Conservation (phyloP, 208 protist species). For the Acanthamoeba sp. region DNA sequence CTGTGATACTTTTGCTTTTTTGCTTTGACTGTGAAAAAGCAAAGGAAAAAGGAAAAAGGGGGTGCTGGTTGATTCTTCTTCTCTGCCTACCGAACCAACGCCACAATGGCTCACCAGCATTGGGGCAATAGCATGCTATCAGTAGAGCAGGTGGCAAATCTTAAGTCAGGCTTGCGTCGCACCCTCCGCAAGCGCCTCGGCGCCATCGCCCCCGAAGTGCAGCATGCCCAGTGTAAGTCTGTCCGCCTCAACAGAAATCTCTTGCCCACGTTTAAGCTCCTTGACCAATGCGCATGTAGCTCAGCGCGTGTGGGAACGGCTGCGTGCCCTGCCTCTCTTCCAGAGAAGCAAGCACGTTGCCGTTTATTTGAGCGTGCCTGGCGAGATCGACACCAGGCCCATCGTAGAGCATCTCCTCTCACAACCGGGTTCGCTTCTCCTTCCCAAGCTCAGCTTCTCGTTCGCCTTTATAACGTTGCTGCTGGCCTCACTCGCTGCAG, state of each 20-base stretch:
- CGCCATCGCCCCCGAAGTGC: background rate
- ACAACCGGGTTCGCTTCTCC: background rate
- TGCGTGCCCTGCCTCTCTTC: background rate
- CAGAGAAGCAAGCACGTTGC: constrained; percentile 7
- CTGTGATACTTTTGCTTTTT: too few species aligned
- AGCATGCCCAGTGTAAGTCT: background rate
- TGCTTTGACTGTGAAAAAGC: too few species aligned
- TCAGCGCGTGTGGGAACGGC: background rate
- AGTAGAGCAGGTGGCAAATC: background rate
- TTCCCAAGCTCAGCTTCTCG: too few species aligned
- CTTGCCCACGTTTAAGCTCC: too few species aligned
- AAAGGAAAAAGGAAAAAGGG: too few species aligned
- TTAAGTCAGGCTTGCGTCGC: background rate
- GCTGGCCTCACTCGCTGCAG: background rate
- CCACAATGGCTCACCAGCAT: background rate
- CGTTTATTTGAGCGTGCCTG: constrained; percentile 1
- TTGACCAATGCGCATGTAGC: background rate
- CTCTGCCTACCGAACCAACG: too few species aligned
- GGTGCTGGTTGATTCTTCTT: too few species aligned
- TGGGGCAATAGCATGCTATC: background rate
- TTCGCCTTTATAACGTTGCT: background rate
- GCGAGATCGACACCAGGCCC: background rate
- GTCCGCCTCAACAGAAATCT: background rate
- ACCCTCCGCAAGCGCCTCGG: background rate
- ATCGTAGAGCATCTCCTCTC: background rate